phyloP scores from a whole-genome alignment of 2,329 filamentous ascomycete species.

The Fusarium praegraminearum region DNA sequence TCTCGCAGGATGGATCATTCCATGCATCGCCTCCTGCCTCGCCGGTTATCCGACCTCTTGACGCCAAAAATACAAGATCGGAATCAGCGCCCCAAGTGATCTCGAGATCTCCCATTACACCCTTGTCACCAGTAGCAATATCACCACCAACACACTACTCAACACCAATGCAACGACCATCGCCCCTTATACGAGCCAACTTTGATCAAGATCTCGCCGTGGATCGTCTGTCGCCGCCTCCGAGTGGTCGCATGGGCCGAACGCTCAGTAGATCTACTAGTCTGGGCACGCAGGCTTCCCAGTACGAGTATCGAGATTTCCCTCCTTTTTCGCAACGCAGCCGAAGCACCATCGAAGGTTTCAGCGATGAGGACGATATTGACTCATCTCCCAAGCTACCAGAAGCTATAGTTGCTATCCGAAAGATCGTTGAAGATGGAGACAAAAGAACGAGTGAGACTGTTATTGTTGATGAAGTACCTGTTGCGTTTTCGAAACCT shows the following conservation, averaged over 20 bases:
- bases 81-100: constrained; percentile 48
- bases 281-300: constrained; percentile 50
- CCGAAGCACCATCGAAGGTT: constrained; percentile 46
- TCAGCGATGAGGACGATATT: constrained; percentile 46
- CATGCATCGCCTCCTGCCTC: constrained; percentile 47
- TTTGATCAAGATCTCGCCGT: constrained; percentile 56
- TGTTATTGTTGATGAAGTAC: constrained; percentile 48
- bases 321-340: constrained; percentile 54
- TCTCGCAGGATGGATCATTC: constrained; percentile 45
- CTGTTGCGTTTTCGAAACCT: constrained; percentile 51
- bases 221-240: constrained; percentile 54
- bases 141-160: constrained; percentile 50
- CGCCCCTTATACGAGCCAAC: constrained; percentile 52
- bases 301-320: constrained; percentile 52
- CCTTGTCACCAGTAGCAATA: constrained; percentile 43
- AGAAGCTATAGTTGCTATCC: constrained; percentile 50
- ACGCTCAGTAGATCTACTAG: constrained; percentile 54
- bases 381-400: constrained; percentile 52
- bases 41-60: constrained; percentile 50
- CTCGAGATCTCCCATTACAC: constrained; percentile 36
- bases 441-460: constrained; percentile 44
- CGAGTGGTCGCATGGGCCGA: constrained; percentile 47
- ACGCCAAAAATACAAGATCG: constrained; percentile 40
- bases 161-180: constrained; percentile 49
- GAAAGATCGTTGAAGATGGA: constrained; percentile 43